Conservation (phyloP, 257 asterid genomes). For the Rhazya stricta region DNA sequence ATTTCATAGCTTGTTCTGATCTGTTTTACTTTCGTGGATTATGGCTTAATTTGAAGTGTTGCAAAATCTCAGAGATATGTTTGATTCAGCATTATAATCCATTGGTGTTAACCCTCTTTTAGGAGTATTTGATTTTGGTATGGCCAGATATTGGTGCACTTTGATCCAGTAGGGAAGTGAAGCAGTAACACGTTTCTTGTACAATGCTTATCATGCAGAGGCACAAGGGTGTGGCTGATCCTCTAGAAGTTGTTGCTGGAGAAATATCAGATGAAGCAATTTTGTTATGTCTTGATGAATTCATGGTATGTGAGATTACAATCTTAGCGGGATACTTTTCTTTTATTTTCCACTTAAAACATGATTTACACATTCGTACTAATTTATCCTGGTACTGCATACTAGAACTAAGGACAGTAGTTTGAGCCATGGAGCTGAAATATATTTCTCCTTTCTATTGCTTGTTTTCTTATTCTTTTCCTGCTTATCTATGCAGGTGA, state of each 20-base stretch:
- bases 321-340: constrained; percentile 6
- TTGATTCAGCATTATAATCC: background rate
- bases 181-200: background rate
- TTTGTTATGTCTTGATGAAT: constrained; percentile 88
- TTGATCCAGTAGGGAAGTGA: background rate
- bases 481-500: constrained; percentile 44
- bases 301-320: constrained; percentile 51
- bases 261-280: constrained; percentile 82
- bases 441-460: background rate
- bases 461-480: constrained; percentile 5
- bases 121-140: background rate
- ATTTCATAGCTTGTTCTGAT: background rate
- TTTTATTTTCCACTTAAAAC: background rate
- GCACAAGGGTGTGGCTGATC: constrained; percentile 88
- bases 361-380: background rate
- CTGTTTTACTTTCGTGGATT: background rate
- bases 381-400: background rate
- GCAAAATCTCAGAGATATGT: background rate
- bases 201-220: constrained; percentile 42
- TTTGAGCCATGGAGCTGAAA: background rate
- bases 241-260: constrained; percentile 88
- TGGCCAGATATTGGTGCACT: background rate
- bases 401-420: background rate
- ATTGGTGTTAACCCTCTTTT: background rate
- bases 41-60: background rate